Evolutionary conservation across 2,329 filamentous ascomycete species (phyloP), one percentile per base, ranked within the genome.

Genomic region (Aspergillus uvarum): DNA sequence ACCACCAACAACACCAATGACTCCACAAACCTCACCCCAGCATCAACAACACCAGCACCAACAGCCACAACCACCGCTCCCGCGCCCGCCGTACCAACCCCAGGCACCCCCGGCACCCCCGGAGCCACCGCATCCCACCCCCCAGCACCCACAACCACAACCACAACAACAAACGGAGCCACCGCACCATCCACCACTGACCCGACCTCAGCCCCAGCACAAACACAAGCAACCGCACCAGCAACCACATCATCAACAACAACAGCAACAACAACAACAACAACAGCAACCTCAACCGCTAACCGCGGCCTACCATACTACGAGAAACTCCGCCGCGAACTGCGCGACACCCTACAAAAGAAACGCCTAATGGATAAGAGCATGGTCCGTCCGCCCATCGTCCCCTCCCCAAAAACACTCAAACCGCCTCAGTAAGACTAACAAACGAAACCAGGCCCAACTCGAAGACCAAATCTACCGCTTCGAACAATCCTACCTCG

Each of bases 401-500:
- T 12, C 35, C 42, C 53, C 52, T 24, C 19, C 38, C 14, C 35
- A 19, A 21, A 14, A 29, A n/a, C n/a, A 47, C 38, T 55, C 29
- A 22, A 22, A 47, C 52, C 14, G 21, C 19, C 4, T 53, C 22
- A 22, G 26, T 8, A 26, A 26, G 2, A 26, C 26, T 29, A 8
- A 29, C 26, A 58, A 49, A 51, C 47, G 51, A 42, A 32, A 22
- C 57, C 22, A 88, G 85, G 76, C 81, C 54, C 74, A 79, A 67
- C 77, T 88, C 60, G 95, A 99, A 80, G 91, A 96, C 53, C 84
- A 85, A 65, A 98, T 99, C 69, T 87, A 85, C 72, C 87, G 89
- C 65, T 89, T 91, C 70, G 95, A 99, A 76, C 87, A 88, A 59
- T 84, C 88, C 19, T 99, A 99, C 75, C 87, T 99, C 54, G 94